A percentile compares a stretch with the other conserved stretches of the same genome.
These are phyloP conservation scores for Arthrobotrys pseudoclavata DNA, from an alignment of 2,329 filamentous ascomycete species.

Conservation along the genomic window DNA sequence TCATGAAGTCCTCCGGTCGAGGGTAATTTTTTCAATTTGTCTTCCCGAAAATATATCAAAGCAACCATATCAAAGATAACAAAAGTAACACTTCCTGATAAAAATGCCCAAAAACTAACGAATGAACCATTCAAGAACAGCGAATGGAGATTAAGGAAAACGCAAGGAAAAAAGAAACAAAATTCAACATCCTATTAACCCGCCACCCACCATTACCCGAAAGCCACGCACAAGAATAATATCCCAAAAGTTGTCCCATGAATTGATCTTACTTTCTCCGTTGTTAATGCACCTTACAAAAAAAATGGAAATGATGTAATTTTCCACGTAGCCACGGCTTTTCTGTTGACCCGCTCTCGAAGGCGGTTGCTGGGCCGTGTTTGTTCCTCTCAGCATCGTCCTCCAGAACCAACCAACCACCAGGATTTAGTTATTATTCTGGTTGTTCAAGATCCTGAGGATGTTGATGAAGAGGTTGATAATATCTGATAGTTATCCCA, in stretches of 20 bases:
- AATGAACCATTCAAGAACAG: background rate
- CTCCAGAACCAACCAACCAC: background rate
- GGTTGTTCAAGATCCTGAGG: conserved; percentile 93
- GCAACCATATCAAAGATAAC: background rate
- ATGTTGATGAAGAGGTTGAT: conserved; percentile 98
- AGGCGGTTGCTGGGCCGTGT: background rate
- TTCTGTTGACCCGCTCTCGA: background rate
- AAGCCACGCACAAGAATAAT: background rate
- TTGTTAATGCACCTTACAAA: conserved; percentile 5
- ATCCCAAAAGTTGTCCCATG: conserved; percentile 5
- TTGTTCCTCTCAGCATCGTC: background rate
- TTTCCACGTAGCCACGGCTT: background rate
- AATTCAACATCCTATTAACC: conserved; percentile 15
- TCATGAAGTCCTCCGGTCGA: background rate
- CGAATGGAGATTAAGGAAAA: background rate
- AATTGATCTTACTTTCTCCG: conserved; percentile 6
- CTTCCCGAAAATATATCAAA: background rate
- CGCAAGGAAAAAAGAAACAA: background rate
- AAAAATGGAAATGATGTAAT: background rate
- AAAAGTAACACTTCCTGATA: background rate
- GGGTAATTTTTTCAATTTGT: conserved; percentile 6
- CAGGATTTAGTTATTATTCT: conserved; percentile 82
- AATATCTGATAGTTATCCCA: conserved; percentile 72
- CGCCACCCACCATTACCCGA: background rate
- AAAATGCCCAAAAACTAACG: background rate